Evolutionary conservation across 331 rosid species (phyloP), one percentile per base, ranked within the genome.

Genomic region (Rosa hybrid): DNA sequence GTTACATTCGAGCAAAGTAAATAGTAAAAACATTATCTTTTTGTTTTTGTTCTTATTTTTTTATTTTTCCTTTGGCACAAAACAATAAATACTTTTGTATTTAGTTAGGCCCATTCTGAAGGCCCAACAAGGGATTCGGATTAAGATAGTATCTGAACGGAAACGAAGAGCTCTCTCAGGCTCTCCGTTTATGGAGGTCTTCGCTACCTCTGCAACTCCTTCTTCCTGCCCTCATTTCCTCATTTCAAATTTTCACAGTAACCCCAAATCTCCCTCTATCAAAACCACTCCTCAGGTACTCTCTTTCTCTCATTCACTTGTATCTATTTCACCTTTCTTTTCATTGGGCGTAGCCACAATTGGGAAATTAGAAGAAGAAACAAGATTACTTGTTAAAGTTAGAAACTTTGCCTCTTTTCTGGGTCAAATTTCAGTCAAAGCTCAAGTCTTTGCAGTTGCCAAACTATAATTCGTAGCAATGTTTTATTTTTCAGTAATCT

Each of bases 121-220:
- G 53, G 74, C 53, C 74, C 73, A 75, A 57, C 1, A 12, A 8
- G 7, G 12, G 70, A 53, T 42, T 39, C 12, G 25, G 49, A 73
- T 13, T 38, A 12, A 67, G 71, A 67, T 67, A 67, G 71, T 34
- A 38, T 67, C 48, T 67, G 48, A 67, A 68, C 51, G 73, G 73
- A 39, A n/a, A 41, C 49, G 30, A 41, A 68, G 27, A 20, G 53
- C 73, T 5, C 50, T 41, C 2, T 0, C 77, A 6, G 25, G 68
- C 62, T 68, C 81, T 79, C 76, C 75, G 46, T 65, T 48, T 56
- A 90, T 88, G 94, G 96, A 88, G 82, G 76, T 85, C 71, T 79
- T 86, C 77, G 81, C 86, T 20, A 78, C 81, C 88, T 88, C 91
- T 72, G 79, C 83, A 20, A 56, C 76, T 77, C 62, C 85, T 80